These are phyloP conservation scores for Daldinia concentrica DNA, from an alignment of 495 filamentous ascomycete species.

Conservation along the genomic window DNA sequence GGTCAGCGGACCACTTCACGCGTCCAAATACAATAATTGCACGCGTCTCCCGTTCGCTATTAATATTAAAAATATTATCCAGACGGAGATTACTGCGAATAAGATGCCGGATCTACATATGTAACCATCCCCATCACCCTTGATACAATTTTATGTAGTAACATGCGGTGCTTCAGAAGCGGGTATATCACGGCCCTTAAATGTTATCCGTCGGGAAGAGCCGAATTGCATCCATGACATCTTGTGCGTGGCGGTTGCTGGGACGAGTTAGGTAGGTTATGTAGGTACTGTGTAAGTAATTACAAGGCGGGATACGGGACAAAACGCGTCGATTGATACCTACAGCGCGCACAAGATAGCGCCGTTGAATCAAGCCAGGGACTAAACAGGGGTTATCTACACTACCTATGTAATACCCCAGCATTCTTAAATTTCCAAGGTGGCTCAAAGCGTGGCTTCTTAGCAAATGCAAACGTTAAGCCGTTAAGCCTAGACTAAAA, in stretches of 20 bases:
- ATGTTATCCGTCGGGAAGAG: constrained; percentile 1
- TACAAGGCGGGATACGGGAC: not conserved
- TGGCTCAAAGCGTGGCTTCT: not conserved
- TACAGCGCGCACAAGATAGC: not conserved
- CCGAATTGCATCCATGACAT: constrained; percentile 7
- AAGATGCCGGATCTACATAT: not conserved
- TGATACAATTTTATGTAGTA: not conserved
- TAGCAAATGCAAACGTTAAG: not conserved
- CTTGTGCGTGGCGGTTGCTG: constrained; percentile 23
- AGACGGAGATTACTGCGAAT: constrained; percentile 1
- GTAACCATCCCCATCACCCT: not conserved
- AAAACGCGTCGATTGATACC: not conserved
- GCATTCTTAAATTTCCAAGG: not conserved
- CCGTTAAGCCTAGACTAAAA: no score
- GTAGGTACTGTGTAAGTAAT: not conserved
- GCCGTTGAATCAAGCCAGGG: not conserved
- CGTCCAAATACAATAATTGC: no score
- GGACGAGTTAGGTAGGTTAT: not conserved
- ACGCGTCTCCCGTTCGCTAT: no score
- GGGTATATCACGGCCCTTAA: not conserved
- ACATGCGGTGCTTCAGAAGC: not conserved
- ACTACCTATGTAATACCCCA: no score
- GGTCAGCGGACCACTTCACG: no score
- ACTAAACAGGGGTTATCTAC: not conserved
- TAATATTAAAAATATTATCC: no score